Conservation (phyloP, 306 rosid species). For the Echinosophora koreensis region DNA sequence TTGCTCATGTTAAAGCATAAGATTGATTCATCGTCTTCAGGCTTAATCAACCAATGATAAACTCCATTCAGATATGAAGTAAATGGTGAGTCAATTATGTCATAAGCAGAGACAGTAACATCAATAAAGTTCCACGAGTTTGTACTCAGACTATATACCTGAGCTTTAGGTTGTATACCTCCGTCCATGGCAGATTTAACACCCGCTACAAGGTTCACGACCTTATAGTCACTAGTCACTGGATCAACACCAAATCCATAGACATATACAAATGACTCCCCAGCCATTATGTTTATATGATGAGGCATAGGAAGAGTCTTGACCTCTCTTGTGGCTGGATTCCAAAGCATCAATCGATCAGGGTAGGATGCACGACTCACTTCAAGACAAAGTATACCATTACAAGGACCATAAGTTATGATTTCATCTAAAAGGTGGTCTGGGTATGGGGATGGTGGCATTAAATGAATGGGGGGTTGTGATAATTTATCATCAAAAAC, state of each 20-base stretch:
- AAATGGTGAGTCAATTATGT: not conserved
- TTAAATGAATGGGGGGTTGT: not conserved
- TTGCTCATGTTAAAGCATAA: conserved; percentile 21
- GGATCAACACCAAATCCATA: conserved; percentile 31
- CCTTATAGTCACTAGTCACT: conserved; percentile 8
- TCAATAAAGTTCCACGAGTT: conserved; percentile 5
- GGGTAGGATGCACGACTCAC: too few species aligned
- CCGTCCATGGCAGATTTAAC: not conserved
- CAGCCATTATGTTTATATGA: not conserved
- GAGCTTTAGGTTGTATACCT: not conserved
- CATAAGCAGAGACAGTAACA: not conserved
- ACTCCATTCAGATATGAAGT: not conserved
- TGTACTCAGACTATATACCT: conserved; percentile 17
- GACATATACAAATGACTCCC: not conserved
- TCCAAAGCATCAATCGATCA: conserved; percentile 13
- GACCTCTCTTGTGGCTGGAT: conserved; percentile 20
- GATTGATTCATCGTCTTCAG: not conserved
- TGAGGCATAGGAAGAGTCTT: conserved; percentile 17
- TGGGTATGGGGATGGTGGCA: not conserved
- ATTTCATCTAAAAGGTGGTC: not conserved
- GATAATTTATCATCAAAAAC: not conserved
- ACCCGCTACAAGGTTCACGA: not conserved
- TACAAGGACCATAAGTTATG: conserved; percentile 17
- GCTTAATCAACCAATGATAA: conserved; percentile 16
- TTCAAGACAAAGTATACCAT: not conserved